Base-by-base conservation (phyloP, 2,329 filamentous ascomycete genomes). In the Talaromyces sp. region DNA sequence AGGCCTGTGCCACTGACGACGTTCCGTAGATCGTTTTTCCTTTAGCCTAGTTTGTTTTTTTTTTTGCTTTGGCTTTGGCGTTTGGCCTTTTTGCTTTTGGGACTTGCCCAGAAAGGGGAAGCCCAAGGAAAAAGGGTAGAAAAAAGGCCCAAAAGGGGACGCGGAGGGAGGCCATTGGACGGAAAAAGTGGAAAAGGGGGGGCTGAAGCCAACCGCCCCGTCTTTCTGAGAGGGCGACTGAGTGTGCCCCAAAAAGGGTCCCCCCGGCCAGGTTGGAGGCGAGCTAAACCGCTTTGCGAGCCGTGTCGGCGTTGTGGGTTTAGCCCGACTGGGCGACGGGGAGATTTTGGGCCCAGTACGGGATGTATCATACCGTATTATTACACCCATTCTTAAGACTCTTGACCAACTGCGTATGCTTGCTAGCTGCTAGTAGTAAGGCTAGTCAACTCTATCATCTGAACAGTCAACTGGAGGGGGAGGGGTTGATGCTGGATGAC, bases 1-100 rank as follows among this genome's bases (percentile, higher is more conserved):
- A 50, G 60, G 50, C 65, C 71, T 72, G 75, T 76, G 76, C 75
- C 76, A 77, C 76, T 77, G 75, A 77, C 75, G 76, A 76, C 73
- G 75, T 76, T 70, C 74, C 72, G 72, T 74, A 76, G 76, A 78
- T 77, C 75, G 68, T 74, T 72, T 62, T 52, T 31, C 65, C 71
- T 71, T 71, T n/a, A 72, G 72, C 48, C 33, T 52, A 52, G 27
- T 24, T 5, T 47, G 7, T 6, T 47, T 47, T 47, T 24, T 11
- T 39, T 39, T 11, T 14, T 39, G 27, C 27, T 31, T 31, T 31
- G 5, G 27, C 27, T 39, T 14, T 39, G 37, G 37, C 37, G 13
- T 39, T 39, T 41, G 39, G 4, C 13, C 13, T 41, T 41, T 13
- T 19, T 43, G 14, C 31, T 37, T 54, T 54, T 69, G 70, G 71